Evolutionary conservation across 225 moss, liverwort and hornwort species (phyloP).

Genomic region (Bryum argenteum): DNA sequence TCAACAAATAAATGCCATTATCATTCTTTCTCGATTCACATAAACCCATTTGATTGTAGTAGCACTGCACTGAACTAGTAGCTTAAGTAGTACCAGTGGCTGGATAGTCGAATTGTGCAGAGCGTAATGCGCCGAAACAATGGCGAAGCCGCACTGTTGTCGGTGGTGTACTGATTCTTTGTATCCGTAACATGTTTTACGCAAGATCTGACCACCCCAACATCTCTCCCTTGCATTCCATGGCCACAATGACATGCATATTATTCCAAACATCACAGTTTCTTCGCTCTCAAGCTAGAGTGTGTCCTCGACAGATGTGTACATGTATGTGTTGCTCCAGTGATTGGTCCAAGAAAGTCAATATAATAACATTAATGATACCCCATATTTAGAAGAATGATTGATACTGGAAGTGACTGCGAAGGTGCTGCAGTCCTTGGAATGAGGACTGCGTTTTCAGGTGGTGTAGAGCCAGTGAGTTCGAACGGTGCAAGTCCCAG

Average conservation of each 20-base stretch:
- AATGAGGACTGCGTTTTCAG: too few species aligned
- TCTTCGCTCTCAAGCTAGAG: neutral
- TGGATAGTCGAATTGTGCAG: constrained; percentile 36
- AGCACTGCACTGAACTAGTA: neutral
- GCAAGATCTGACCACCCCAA: too few species aligned
- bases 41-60: neutral
- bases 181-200: constrained; percentile 30
- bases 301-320: accelerated
- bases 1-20: constrained; percentile 16
- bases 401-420: too few species aligned
- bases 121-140: constrained; percentile 33
- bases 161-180: neutral
- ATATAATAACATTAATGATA: too few species aligned
- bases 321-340: too few species aligned
- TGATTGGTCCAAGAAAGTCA: too few species aligned
- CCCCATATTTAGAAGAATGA: too few species aligned
- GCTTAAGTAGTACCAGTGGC: neutral
- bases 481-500: too few species aligned
- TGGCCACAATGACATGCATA: too few species aligned
- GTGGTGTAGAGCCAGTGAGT: too few species aligned
- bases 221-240: too few species aligned
- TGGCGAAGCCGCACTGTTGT: constrained; percentile 37
- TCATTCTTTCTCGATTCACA: neutral
- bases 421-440: neutral
- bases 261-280: too few species aligned